Evolutionary conservation across 1,284 basidiomycete genomes (phyloP).

Genomic region (Ganoderma resinaceum): DNA sequence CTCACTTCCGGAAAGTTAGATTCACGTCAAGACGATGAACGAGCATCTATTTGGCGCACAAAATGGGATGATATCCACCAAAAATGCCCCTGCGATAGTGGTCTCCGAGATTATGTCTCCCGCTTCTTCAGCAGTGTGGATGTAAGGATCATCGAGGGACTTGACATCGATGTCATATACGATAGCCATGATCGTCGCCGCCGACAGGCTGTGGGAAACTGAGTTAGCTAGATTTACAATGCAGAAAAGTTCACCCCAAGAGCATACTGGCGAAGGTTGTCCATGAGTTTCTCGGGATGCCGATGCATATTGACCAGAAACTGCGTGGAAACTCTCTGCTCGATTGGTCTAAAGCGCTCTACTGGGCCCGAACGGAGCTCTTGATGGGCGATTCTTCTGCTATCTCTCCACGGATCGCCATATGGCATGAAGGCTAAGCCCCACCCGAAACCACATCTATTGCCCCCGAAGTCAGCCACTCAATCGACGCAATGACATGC

Average conservation of each 20-base stretch:
- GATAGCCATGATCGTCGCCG: slow-evolving; percentile 35
- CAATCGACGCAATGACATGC: not conserved
- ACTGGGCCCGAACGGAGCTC: slow-evolving; percentile 26
- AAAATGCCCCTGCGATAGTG: slow-evolving; percentile 28
- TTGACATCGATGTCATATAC: slow-evolving; percentile 39
- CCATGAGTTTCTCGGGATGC: slow-evolving; percentile 28
- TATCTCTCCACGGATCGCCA: slow-evolving; percentile 47
- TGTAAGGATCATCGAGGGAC: slow-evolving; percentile 34
- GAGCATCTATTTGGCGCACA: slow-evolving; percentile 21
- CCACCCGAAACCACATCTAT: slow-evolving; percentile 50
- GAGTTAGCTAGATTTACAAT: not conserved
- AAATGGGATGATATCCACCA: slow-evolving; percentile 37
- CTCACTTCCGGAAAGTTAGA: slow-evolving; percentile 10
- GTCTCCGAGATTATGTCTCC: slow-evolving; percentile 27
- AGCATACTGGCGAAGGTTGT: slow-evolving; percentile 39
- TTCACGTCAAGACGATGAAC: not conserved
- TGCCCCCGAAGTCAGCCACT: not conserved
- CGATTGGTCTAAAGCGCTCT: slow-evolving; percentile 23
- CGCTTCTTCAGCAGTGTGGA: slow-evolving; percentile 35
- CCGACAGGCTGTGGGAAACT: slow-evolving; percentile 30
- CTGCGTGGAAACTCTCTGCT: slow-evolving; percentile 37
- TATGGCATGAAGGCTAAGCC: slow-evolving; percentile 45
- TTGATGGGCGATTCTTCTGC: slow-evolving; percentile 45
- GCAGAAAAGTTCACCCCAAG: not conserved
- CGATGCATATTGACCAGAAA: slow-evolving; percentile 43